Evolutionary conservation across 352 stramenopile genomes (phyloP).

Genomic region (Globisporangium takayamanum): DNA sequence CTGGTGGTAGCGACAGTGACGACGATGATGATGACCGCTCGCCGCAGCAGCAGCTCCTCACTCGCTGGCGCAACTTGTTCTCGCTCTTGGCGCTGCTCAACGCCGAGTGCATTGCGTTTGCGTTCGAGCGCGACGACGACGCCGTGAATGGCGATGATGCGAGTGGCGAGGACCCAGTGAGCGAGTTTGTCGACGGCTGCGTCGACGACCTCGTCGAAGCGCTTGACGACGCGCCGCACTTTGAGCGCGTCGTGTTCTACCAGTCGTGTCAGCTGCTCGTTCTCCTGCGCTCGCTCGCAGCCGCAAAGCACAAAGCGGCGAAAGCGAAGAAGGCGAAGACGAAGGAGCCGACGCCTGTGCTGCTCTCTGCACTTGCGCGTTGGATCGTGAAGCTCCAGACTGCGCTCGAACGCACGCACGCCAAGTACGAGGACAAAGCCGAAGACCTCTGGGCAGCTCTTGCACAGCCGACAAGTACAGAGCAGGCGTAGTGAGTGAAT

Average conservation of each 20-base stretch:
- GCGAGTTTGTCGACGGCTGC: constrained; percentile 40
- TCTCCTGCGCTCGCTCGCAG: constrained; percentile 31
- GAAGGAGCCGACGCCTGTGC: background rate
- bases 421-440: constrained; percentile 35
- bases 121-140: constrained; percentile 27
- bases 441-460: constrained; percentile 43
- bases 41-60: constrained; percentile 33
- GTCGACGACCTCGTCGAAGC: constrained; percentile 40
- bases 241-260: constrained; percentile 62
- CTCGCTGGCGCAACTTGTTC: constrained; percentile 70
- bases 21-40: constrained; percentile 20
- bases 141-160: no score
- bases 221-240: constrained; percentile 40
- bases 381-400: constrained; percentile 37
- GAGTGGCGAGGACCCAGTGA: constrained; percentile 28
- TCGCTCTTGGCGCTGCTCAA: constrained; percentile 48
- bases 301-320: constrained; percentile 20
- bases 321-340: constrained; percentile 23
- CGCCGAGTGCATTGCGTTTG: constrained; percentile 60
- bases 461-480: constrained; percentile 12
- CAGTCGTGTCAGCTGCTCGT: constrained; percentile 51
- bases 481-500: constrained; percentile 18
- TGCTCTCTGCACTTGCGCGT: constrained; percentile 22
- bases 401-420: constrained; percentile 28
- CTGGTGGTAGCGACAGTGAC: background rate